Conservation (phyloP, 2,329 filamentous ascomycete species). For the Sodiomyces alkalinus region DNA sequence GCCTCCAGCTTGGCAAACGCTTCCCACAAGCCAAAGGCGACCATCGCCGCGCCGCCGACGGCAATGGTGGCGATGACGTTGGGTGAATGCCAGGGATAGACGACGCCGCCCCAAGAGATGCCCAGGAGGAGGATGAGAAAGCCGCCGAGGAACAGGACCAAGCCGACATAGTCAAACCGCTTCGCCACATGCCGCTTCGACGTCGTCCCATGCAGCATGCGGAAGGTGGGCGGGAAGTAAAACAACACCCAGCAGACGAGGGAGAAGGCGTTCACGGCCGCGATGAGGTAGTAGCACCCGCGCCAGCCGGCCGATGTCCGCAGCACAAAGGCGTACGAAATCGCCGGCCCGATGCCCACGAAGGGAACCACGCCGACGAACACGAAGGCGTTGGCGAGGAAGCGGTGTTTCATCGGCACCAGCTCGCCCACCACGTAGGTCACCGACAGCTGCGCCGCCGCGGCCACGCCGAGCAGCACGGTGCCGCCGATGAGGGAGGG, state of each 20-base stretch:
- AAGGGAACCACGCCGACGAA: background rate
- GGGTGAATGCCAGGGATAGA: conserved; percentile 29
- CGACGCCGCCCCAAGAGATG: conserved; percentile 26
- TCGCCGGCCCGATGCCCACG: background rate
- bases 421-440: background rate
- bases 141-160: conserved; percentile 27
- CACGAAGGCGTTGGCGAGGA: background rate
- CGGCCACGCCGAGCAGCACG: conserved; percentile 19
- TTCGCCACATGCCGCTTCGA: too few species aligned
- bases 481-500: conserved; percentile 19
- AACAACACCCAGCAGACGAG: too few species aligned
- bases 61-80: conserved; percentile 22
- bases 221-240: conserved; percentile 24
- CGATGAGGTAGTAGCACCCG: background rate
- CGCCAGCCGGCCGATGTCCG: background rate
- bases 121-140: conserved; percentile 29
- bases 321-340: background rate
- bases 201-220: too few species aligned
- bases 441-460: conserved; percentile 2
- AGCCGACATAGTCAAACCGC: too few species aligned
- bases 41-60: conserved; percentile 16
- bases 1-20: conserved; percentile 18
- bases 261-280: too few species aligned
- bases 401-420: background rate
- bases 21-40: conserved; percentile 21